These are phyloP conservation scores for Scleroderma bovista DNA, from an alignment of 768 basidiomycete species.

Conservation along the genomic window DNA sequence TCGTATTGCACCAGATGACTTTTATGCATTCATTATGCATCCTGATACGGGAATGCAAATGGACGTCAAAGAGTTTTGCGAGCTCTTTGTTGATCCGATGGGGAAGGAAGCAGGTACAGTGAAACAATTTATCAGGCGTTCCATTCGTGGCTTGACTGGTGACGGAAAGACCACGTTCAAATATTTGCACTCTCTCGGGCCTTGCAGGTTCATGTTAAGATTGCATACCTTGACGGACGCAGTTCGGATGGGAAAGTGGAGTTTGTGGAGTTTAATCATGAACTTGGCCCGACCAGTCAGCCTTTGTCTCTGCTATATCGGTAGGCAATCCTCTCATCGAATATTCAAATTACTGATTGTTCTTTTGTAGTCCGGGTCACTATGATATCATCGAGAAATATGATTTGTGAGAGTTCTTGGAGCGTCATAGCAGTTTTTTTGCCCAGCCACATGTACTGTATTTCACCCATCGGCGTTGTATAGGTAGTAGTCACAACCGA, in stretches of 20 bases:
- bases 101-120: conserved; percentile 69
- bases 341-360: not conserved
- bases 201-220: conserved; percentile 57
- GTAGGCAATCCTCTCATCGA: conserved; percentile 34
- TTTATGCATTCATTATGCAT: conserved; percentile 68
- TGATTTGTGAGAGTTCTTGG: not conserved
- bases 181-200: conserved; percentile 72
- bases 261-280: conserved; percentile 61
- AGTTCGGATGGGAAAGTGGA: conserved; percentile 46
- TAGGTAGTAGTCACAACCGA: not conserved
- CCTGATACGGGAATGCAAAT: conserved; percentile 62
- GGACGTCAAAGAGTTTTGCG: conserved; percentile 63
- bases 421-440: no score
- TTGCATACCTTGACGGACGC: conserved; percentile 79
- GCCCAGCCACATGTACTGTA: not conserved
- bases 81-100: conserved; percentile 67
- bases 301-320: conserved; percentile 71
- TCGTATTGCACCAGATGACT: conserved; percentile 53
- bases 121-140: not conserved
- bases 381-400: conserved; percentile 57
- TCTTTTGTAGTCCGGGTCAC: conserved; percentile 68
- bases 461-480: not conserved
- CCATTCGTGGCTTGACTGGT: not conserved
- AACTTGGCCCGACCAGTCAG: conserved; percentile 27
- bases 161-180: conserved; percentile 65